Evolutionary conservation across 2,329 filamentous ascomycete genomes (phyloP).

Genomic region (Fusarium incarnatum): DNA sequence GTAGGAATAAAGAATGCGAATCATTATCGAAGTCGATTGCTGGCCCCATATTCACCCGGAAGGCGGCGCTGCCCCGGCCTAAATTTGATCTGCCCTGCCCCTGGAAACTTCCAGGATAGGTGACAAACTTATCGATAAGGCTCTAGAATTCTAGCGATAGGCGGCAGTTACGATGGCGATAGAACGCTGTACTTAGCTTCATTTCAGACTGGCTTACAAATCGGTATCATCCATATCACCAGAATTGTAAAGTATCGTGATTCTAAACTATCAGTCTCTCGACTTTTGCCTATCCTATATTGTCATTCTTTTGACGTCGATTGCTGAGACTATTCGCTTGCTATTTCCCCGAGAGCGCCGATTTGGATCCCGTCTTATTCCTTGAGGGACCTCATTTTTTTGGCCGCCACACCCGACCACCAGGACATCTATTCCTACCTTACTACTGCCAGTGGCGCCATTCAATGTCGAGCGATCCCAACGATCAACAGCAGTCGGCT

Average conservation of each 20-base stretch:
- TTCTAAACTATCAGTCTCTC: background rate
- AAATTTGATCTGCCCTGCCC: constrained; percentile 1
- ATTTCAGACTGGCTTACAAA: constrained; percentile 40
- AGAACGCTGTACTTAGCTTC: constrained; percentile 5
- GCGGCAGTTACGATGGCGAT: background rate
- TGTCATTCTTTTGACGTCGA: background rate
- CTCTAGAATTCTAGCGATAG: background rate
- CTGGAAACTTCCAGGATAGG: constrained; percentile 13
- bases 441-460: constrained; percentile 32
- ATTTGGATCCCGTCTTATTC: constrained; percentile 16
- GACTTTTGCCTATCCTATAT: constrained; percentile 3
- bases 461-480: constrained; percentile 45
- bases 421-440: background rate
- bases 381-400: constrained; percentile 6
- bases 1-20: background rate
- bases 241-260: constrained; percentile 6
- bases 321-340: constrained; percentile 1
- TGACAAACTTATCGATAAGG: constrained; percentile 24
- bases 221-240: constrained; percentile 42
- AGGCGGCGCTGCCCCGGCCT: constrained; percentile 21
- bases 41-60: constrained; percentile 27
- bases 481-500: constrained; percentile 41
- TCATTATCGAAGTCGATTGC: background rate
- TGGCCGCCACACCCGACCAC: constrained; percentile 12
- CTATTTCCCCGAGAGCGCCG: constrained; percentile 17